A percentile compares a stretch with the other conserved stretches of the same genome.
phyloP scores from a whole-genome alignment of 305 asterid species.

The Fraxinus baroniana region DNA sequence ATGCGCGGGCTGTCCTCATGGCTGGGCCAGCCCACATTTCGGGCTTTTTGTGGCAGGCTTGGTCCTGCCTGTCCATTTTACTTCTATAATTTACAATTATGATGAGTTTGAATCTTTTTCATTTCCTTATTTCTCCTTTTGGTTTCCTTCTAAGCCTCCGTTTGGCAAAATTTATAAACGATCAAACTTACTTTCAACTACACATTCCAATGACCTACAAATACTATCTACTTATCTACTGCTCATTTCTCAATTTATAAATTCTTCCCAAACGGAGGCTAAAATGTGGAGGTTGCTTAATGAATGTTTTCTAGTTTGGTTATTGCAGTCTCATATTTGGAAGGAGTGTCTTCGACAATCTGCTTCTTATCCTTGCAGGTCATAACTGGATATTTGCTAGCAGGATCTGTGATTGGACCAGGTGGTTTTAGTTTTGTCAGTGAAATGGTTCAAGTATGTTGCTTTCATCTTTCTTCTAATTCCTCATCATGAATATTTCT shows the following conservation, averaged over 20 bases:
- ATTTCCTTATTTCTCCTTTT: slow-evolving; percentile 10
- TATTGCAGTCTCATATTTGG: slow-evolving; percentile 18
- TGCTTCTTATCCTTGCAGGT: slow-evolving; percentile 53
- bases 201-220: not conserved
- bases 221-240: not conserved
- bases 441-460: slow-evolving; percentile 82
- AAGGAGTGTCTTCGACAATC: slow-evolving; percentile 21
- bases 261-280: not conserved
- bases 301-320: slow-evolving; percentile 18
- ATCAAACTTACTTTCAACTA: not conserved
- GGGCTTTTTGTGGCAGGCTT: not conserved
- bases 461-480: slow-evolving; percentile 7
- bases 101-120: not conserved
- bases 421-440: slow-evolving; percentile 79
- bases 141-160: slow-evolving; percentile 7
- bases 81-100: not conserved
- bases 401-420: slow-evolving; percentile 85
- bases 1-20: not conserved
- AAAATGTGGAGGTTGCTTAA: slow-evolving; percentile 17
- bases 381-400: slow-evolving; percentile 78
- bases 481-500: slow-evolving; percentile 1
- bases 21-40: not conserved
- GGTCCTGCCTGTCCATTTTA: not conserved
- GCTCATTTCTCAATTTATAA: not conserved
- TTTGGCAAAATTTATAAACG: not conserved